Evolutionary conservation across 305 asterid genomes (phyloP), one percentile per base, ranked within the genome.

Genomic region (Lippia alba): DNA sequence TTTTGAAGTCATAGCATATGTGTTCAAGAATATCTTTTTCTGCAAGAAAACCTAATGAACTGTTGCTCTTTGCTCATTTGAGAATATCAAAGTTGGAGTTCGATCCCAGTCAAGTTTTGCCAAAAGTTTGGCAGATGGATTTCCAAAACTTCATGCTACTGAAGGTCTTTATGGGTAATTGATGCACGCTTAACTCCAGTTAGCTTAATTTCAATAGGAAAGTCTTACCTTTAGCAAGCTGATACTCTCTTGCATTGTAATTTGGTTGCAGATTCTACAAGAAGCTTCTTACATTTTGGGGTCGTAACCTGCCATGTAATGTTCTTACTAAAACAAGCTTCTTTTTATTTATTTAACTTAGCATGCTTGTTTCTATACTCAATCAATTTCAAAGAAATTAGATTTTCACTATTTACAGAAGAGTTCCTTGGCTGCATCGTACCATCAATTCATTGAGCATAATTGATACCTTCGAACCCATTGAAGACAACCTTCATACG

Each of bases 281-380:
- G 82, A 96, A 96, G 5, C 85, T 91, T 70, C 61, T 84, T 78
- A 96, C 97, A 44, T 92, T 91, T 39, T 91, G 94, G 92, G 91
- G 96, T 48, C 96, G 92, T 72, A 88, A 91, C 71, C 83, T 91
- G 68, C 97, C 97, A 80, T 91, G 96, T 90, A 89, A 75, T 16
- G 6, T 61, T 76, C 82, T 66, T n/a, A n/a, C n/a, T n/a, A n/a
- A n/a, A n/a, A n/a, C n/a, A n/a, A n/a, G n/a, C n/a, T n/a, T n/a
- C n/a, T n/a, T n/a, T n/a, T n/a, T n/a, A n/a, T n/a, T n/a, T n/a
- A n/a, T n/a, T n/a, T n/a, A n/a, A n/a, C n/a, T n/a, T n/a, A n/a
- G n/a, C n/a, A n/a, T n/a, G n/a, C n/a, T n/a, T n/a, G n/a, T n/a
- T n/a, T n/a, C n/a, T n/a, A n/a, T n/a, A n/a, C n/a, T n/a, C n/a